Evolutionary conservation across 768 basidiomycete species (phyloP).

Genomic region (Heimioporus sp.): DNA sequence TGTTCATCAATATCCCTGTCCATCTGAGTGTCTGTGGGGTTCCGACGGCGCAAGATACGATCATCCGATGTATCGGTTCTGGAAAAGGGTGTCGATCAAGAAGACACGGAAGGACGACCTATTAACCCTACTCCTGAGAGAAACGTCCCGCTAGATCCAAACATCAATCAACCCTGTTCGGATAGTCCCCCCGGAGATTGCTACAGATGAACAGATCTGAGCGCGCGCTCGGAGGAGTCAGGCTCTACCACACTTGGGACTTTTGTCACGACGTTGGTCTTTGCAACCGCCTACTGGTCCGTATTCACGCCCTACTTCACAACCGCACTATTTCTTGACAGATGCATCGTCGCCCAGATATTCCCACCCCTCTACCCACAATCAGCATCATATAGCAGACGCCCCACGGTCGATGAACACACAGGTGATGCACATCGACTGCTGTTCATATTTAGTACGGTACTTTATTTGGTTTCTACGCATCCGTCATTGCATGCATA

Average conservation of each 20-base stretch:
- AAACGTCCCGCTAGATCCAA: conserved; percentile 39
- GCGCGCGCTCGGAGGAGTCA: conserved; percentile 31
- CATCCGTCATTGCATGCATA: conserved; percentile 2
- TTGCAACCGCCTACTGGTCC: conserved; percentile 28
- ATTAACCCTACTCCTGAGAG: conserved; percentile 55
- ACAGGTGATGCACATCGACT: conserved; percentile 15
- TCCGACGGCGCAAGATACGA: conserved; percentile 14
- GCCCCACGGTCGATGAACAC: conserved; percentile 32
- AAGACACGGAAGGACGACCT: conserved; percentile 34
- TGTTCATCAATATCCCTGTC: conserved; percentile 64
- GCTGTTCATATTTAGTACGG: not conserved
- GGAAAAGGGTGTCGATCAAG: conserved; percentile 29
- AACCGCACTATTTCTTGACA: too few relatives aligned
- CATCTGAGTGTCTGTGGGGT: conserved; percentile 35
- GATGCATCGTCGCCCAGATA: too few relatives aligned
- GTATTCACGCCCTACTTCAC: conserved; percentile 30
- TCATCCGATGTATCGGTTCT: conserved; percentile 17
- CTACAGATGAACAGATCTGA: conserved; percentile 24
- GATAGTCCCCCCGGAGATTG: conserved; percentile 33
- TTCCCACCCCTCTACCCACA: conserved; percentile 26
- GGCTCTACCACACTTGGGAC: conserved; percentile 35
- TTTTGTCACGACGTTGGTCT: conserved; percentile 33
- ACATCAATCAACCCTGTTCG: conserved; percentile 44
- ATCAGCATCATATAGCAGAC: conserved; percentile 28
- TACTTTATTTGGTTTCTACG: conserved; percentile 1